Evolutionary conservation across 2,329 filamentous ascomycete species (phyloP).

Genomic region (Calonectria henricotiae): DNA sequence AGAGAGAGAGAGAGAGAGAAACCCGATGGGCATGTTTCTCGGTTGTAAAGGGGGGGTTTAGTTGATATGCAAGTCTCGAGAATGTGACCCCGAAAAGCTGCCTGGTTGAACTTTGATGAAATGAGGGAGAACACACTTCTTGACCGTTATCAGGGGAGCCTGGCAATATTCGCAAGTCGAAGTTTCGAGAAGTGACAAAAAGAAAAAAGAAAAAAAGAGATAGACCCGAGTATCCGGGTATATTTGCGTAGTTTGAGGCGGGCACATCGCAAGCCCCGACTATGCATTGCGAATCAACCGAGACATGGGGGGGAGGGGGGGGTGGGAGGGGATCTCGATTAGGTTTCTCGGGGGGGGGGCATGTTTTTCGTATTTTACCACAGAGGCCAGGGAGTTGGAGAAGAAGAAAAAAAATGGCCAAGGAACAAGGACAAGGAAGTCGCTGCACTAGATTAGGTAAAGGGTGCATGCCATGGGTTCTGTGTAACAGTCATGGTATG

Average conservation of each 20-base stretch:
- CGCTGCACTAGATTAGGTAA: background rate
- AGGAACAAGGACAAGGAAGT: slow-evolving; percentile 13
- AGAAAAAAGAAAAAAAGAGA: background rate
- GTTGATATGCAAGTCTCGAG: slow-evolving; percentile 16
- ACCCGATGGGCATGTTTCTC: background rate
- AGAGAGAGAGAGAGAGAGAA: background rate
- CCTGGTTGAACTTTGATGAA: slow-evolving; percentile 15
- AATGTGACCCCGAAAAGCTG: background rate
- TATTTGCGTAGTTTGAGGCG: background rate
- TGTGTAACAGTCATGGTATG: slow-evolving; percentile 14
- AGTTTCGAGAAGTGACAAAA: background rate
- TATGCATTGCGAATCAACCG: background rate
- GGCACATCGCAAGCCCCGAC: background rate
- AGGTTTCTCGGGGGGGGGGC: background rate
- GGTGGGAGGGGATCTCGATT: background rate
- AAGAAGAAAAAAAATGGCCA: background rate
- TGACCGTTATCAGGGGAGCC: background rate
- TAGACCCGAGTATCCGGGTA: background rate
- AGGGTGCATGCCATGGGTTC: slow-evolving; percentile 21
- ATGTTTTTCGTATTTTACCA: slow-evolving; percentile 11
- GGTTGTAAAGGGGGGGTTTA: background rate
- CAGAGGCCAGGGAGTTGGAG: background rate
- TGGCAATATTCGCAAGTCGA: background rate
- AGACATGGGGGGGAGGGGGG: background rate
- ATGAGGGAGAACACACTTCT: background rate